Evolutionary conservation across 768 basidiomycete genomes (phyloP), one percentile per base, ranked within the genome.

Genomic region (Kwoniella dejecticola): DNA sequence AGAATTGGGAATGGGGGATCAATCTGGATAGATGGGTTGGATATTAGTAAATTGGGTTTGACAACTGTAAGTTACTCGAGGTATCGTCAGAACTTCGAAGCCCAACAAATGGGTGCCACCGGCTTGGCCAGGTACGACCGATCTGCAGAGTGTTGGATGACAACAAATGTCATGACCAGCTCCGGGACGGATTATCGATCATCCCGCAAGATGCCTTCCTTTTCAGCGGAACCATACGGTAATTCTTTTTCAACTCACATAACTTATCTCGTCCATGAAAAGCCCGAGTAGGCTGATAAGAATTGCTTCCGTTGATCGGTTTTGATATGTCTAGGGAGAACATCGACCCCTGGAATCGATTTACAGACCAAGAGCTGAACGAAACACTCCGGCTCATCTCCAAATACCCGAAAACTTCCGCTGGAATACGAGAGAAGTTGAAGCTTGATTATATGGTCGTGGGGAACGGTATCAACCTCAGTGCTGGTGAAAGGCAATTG

Each of bases 181-280:
- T n/a, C n/a, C n/a, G 87, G 3, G 75, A 79, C 19, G 80, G 83
- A 15, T 75, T 89, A 1, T 85, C 87, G 3, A 82, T 89, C 41
- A 87, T 90, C 11, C 89, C 88, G 0, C 88, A 88, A 76, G 85
- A 87, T 47, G 80, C 79, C n/a, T 81, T 83, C n/a, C 72, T 86
- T 19, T 87, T 85, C 40, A 61, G 57, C 27, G 75, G 71, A 4
- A 70, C 70, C 12, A 67, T 78, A 17, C 49, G 76, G 49, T 47
- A 36, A 33, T 54, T 24, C 19, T 23, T 23, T 3, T n/a, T 54
- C 31, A 5, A 12, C 12, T 26, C 21, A 8, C 17, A 38, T 38
- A 38, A 38, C 17, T 8, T 38, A 8, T 38, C 36, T 38, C 36
- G 36, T 8, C 44, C 11, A 49, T n/a, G n/a, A n/a, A n/a, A n/a